phyloP scores from a whole-genome alignment of 1,284 basidiomycete genomes.

The Marasmius tenuissimus region DNA sequence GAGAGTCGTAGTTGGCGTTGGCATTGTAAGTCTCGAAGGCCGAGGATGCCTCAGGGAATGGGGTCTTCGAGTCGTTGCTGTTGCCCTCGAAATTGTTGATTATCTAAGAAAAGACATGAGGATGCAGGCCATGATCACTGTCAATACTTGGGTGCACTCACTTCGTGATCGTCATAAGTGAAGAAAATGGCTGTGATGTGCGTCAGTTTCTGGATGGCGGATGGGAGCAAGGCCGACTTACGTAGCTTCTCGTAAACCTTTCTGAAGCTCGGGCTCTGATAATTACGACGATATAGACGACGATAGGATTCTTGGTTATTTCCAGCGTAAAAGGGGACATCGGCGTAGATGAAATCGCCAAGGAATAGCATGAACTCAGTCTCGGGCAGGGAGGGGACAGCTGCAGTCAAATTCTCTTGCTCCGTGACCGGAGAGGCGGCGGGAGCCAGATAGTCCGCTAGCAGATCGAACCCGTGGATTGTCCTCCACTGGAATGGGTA shows the following conservation, averaged over 20 bases:
- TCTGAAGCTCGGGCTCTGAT: conserved; percentile 62
- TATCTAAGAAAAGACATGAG: conserved; percentile 34
- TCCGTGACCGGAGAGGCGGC: neutral
- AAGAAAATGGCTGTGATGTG: conserved; percentile 53
- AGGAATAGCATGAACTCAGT: conserved; percentile 63
- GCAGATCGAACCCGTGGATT: conserved; percentile 69
- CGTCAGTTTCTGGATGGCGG: neutral
- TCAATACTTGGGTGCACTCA: conserved; percentile 19
- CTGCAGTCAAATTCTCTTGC: neutral
- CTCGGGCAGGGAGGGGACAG: conserved; percentile 17
- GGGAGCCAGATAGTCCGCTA: conserved; percentile 52
- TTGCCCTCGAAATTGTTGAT: conserved; percentile 66
- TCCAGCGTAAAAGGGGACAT: conserved; percentile 66
- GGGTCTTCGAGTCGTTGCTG: conserved; percentile 51
- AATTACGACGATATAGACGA: conserved; percentile 66
- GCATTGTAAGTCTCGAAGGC: conserved; percentile 74
- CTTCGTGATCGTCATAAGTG: conserved; percentile 72
- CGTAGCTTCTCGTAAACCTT: conserved; percentile 66
- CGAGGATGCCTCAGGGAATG: conserved; percentile 58
- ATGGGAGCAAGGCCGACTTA: conserved; percentile 35
- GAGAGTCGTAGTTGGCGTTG: conserved; percentile 61
- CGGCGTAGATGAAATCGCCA: conserved; percentile 79
- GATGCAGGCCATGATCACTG: neutral
- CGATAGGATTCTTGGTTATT: conserved; percentile 56
- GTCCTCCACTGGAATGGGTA: conserved; percentile 48